A percentile compares a stretch with the other conserved stretches of the same genome.
phyloP scores from a whole-genome alignment of 345 rosid genomes.

The Geranium rotundifolium region DNA sequence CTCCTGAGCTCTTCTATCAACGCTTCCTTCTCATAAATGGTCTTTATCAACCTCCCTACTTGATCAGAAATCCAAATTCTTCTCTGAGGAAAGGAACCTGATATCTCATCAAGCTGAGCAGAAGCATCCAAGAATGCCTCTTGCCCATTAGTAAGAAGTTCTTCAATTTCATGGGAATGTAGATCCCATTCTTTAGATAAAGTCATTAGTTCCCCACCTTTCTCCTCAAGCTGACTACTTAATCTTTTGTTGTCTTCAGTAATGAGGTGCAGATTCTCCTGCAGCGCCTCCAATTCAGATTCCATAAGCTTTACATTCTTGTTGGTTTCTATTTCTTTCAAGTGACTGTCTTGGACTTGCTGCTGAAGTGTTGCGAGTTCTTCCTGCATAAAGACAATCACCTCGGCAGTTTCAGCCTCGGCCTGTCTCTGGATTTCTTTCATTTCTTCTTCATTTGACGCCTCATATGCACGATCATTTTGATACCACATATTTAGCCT shows the following conservation, averaged over 20 bases:
- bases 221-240: slow-evolving; percentile 39
- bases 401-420: slow-evolving; percentile 90
- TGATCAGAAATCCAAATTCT: slow-evolving; percentile 86
- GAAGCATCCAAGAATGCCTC: slow-evolving; percentile 56
- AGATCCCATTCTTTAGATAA: slow-evolving; percentile 69
- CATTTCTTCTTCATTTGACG: slow-evolving; percentile 65
- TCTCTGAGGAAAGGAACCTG: slow-evolving; percentile 53
- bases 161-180: slow-evolving; percentile 59
- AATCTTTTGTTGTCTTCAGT: slow-evolving; percentile 47
- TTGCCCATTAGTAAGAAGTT: slow-evolving; percentile 55
- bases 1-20: slow-evolving; percentile 70
- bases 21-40: slow-evolving; percentile 57
- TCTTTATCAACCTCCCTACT: slow-evolving; percentile 52
- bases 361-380: slow-evolving; percentile 78
- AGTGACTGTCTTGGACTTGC: slow-evolving; percentile 52
- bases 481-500: slow-evolving; percentile 56
- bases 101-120: slow-evolving; percentile 55
- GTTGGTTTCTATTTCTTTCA: slow-evolving; percentile 49
- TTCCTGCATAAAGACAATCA: slow-evolving; percentile 83
- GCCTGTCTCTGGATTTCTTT: slow-evolving; percentile 58
- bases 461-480: slow-evolving; percentile 48
- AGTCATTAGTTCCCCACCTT: slow-evolving; percentile 42
- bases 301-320: slow-evolving; percentile 32
- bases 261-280: slow-evolving; percentile 29
- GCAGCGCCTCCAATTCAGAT: slow-evolving; percentile 40